These are phyloP conservation scores for Furcasterigmium furcatum DNA, from an alignment of 2,329 filamentous ascomycete species.

Conservation along the genomic window DNA sequence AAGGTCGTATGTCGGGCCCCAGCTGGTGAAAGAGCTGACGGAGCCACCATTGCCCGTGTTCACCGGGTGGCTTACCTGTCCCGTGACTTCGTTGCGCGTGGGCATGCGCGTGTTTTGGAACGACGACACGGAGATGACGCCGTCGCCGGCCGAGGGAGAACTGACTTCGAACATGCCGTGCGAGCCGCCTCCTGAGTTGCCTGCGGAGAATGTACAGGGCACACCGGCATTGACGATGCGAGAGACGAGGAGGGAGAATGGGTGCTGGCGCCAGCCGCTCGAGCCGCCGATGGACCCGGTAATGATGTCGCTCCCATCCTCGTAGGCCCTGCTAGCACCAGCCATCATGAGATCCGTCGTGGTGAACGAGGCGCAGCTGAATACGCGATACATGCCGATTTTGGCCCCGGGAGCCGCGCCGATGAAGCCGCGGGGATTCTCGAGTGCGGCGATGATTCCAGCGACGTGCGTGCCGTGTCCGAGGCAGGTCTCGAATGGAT, in stretches of 20 bases:
- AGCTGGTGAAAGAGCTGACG: constrained; percentile 51
- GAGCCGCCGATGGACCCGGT: constrained; percentile 48
- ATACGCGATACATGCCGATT: constrained; percentile 33
- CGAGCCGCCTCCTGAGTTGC: constrained; percentile 38
- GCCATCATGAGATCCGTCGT: constrained; percentile 33
- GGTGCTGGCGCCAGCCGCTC: constrained; percentile 49
- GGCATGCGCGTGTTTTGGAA: constrained; percentile 34
- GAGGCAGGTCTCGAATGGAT: constrained; percentile 33
- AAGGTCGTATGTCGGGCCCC: constrained; percentile 60
- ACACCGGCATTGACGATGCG: constrained; percentile 52
- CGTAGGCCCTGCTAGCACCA: constrained; percentile 34
- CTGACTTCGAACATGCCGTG: constrained; percentile 46
- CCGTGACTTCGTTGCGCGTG: background rate
- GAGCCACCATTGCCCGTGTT: constrained; percentile 46
- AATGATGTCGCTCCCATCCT: constrained; percentile 45
- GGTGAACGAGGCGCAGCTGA: constrained; percentile 25
- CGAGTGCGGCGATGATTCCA: constrained; percentile 39
- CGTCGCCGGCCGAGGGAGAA: constrained; percentile 43
- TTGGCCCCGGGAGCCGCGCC: constrained; percentile 35
- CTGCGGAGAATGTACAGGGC: constrained; percentile 49
- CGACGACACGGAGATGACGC: constrained; percentile 46
- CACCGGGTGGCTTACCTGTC: background rate
- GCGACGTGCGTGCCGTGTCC: constrained; percentile 45
- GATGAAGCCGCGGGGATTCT: constrained; percentile 29
- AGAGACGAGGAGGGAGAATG: constrained; percentile 45